phyloP scores from a whole-genome alignment of 2,329 filamentous ascomycete species.

The Fonsecaea erecta region DNA sequence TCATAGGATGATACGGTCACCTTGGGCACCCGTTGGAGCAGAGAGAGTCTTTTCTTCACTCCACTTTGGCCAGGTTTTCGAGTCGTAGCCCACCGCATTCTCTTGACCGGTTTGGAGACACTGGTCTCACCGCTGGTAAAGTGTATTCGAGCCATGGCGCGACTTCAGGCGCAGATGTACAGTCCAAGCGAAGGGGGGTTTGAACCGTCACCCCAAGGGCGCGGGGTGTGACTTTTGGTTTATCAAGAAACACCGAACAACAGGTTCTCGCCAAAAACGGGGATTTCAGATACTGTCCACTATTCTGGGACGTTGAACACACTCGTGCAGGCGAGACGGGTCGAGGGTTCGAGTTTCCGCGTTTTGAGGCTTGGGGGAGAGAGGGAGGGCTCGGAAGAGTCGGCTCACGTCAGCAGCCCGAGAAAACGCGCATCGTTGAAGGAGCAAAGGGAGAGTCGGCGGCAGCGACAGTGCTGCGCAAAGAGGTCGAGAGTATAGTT shows the following conservation, averaged over 20 bases:
- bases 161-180: neutral
- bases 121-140: constrained; percentile 50
- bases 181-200: constrained; percentile 8
- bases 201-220: neutral
- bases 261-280: neutral
- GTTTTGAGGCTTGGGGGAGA: constrained; percentile 18
- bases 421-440: constrained; percentile 30
- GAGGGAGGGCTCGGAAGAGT: constrained; percentile 30
- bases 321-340: constrained; percentile 14
- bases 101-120: constrained; percentile 68
- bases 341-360: constrained; percentile 3
- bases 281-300: constrained; percentile 1
- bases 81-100: constrained; percentile 95
- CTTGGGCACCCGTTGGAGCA: constrained; percentile 76
- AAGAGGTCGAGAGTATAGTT: neutral
- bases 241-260: neutral
- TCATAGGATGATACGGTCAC: constrained; percentile 63
- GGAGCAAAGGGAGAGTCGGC: constrained; percentile 13
- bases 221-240: neutral
- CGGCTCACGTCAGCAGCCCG: constrained; percentile 36
- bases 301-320: constrained; percentile 13
- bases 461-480: constrained; percentile 21
- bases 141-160: constrained; percentile 34
- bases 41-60: constrained; percentile 76
- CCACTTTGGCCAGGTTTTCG: constrained; percentile 77